These are phyloP conservation scores for Chytriomyces sp. DNA, from an alignment of 192 early-diverging fungal species.

Conservation along the genomic window DNA sequence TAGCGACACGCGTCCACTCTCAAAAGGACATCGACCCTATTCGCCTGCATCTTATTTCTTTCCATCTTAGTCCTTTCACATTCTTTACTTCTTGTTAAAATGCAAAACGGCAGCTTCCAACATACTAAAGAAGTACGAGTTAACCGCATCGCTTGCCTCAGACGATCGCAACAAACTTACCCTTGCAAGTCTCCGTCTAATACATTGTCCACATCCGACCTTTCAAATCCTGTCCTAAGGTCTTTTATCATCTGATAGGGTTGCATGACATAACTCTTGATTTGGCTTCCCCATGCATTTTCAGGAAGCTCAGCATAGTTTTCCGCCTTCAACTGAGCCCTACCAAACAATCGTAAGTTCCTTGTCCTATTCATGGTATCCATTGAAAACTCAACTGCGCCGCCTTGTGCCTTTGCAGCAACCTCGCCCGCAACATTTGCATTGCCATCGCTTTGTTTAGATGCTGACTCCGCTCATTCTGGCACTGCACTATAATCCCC, in stretches of 20 bases:
- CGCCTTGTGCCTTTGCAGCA: constrained; percentile 59
- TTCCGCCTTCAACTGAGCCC: constrained; percentile 45
- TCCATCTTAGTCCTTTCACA: no score
- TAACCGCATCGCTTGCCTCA: background rate
- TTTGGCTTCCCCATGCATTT: constrained; percentile 62
- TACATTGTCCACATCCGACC: constrained; percentile 48
- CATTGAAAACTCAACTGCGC: constrained; percentile 32
- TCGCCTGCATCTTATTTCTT: no score
- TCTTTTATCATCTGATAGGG: constrained; percentile 70
- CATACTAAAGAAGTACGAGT: constrained; percentile 4
- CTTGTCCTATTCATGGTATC: background rate
- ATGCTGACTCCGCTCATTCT: constrained; percentile 93
- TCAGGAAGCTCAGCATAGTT: constrained; percentile 37
- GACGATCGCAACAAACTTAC: background rate
- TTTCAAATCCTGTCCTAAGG: constrained; percentile 48
- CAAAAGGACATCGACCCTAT: no score
- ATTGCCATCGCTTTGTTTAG: constrained; percentile 88
- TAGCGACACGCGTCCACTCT: no score
- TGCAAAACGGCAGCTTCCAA: constrained; percentile 18
- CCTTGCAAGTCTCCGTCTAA: constrained; percentile 55
- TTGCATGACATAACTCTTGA: constrained; percentile 62
- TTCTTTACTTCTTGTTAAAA: constrained; percentile 68
- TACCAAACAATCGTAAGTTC: constrained; percentile 10
- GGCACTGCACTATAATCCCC: constrained; percentile 69
- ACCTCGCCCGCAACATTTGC: constrained; percentile 74